Base-by-base conservation (phyloP, 768 basidiomycete genomes). In the Kwoniella bestiolae region DNA sequence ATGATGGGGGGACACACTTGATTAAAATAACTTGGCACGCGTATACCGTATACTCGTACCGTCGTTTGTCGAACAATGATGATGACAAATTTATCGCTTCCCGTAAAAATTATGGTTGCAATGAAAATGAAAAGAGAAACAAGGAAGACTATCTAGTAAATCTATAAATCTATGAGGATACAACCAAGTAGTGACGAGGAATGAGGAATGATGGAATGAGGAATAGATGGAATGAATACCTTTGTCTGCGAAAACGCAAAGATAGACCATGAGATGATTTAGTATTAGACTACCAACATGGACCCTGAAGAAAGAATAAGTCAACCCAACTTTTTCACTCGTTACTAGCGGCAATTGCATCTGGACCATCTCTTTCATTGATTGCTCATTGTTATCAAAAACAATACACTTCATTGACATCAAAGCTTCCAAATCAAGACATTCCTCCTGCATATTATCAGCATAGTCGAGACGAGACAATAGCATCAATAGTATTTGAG, bases 1-100 rank as follows among this genome's bases (percentile, higher is more conserved):
- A 55, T 55, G 52, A n/a, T n/a, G n/a, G n/a, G n/a, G n/a, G n/a
- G 32, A 21, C 31, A 55, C 21, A 16, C 9, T 16, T 55, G 3
- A 55, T 5, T 29, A 34, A 55, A n/a, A n/a, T 8, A 38, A 29
- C 52, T 55, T 55, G 52, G 52, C 52, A 55, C 52, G 52, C 52
- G 52, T 55, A 35, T 55, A 34, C 52, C 32, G 5, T 41, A n/a
- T n/a, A n/a, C n/a, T n/a, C 18, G 38, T 41, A 41, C 38, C 38
- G 38, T 41, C 38, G 38, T 41, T 41, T 18, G n/a, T n/a, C n/a
- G n/a, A n/a, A n/a, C n/a, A n/a, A n/a, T n/a, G n/a, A n/a, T n/a
- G 38, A 41, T 14, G 18, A 41, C 38, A 18, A 14, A 41, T 41
- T 41, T n/a, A 11, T 41, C 38, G 38, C 3, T 9, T 41, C 18